Conservation (phyloP, 2,329 filamentous ascomycete genomes). For the Diplocarpon mali region DNA sequence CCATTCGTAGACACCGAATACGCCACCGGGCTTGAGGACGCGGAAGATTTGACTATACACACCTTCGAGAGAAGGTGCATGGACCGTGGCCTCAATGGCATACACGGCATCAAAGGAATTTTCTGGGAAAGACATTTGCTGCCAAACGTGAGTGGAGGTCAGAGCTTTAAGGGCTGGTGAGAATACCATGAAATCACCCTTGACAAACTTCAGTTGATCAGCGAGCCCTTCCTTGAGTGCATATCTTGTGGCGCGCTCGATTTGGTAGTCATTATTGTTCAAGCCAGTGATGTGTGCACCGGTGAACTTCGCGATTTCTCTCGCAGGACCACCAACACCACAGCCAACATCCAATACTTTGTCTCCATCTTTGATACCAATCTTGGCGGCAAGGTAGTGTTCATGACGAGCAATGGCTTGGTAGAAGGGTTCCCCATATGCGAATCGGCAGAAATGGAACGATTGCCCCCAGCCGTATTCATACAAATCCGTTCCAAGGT, state of each 20-base stretch:
- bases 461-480: constrained; percentile 95
- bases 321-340: constrained; percentile 88
- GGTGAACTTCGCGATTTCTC: constrained; percentile 94
- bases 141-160: constrained; percentile 4
- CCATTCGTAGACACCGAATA: constrained; percentile 98
- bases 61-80: constrained; percentile 80
- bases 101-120: constrained; percentile 92
- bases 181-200: constrained; percentile 87
- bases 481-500: constrained; percentile 88
- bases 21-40: constrained; percentile 88
- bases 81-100: constrained; percentile 92
- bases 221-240: constrained; percentile 72
- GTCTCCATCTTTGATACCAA: constrained; percentile 78
- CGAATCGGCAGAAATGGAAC: constrained; percentile 97
- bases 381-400: constrained; percentile 90
- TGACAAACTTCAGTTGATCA: constrained; percentile 74
- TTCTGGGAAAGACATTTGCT: constrained; percentile 92
- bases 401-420: constrained; percentile 94
- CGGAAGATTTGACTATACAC: constrained; percentile 94
- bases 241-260: constrained; percentile 83
- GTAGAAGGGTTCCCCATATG: constrained; percentile 74
- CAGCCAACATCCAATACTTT: constrained; percentile 93
- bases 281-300: constrained; percentile 81
- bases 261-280: constrained; percentile 99
- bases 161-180: background rate